These are phyloP conservation scores for Leccinum discolor DNA, from an alignment of 1,284 basidiomycete genomes.

Conservation along the genomic window DNA sequence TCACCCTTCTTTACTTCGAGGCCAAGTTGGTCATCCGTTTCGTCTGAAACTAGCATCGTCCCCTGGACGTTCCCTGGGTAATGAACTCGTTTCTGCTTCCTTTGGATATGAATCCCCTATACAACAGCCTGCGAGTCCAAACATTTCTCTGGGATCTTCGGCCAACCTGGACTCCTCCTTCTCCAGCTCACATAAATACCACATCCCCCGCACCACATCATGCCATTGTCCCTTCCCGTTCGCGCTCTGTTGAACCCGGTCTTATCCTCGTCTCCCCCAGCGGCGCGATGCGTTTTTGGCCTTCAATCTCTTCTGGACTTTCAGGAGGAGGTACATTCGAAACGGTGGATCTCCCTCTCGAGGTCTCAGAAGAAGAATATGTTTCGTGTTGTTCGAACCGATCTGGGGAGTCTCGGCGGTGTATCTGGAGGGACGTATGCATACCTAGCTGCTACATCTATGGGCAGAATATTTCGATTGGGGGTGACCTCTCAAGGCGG, in stretches of 20 bases:
- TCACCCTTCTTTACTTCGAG: conserved; percentile 16
- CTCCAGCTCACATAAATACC: conserved; percentile 35
- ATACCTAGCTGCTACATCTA: conserved; percentile 68
- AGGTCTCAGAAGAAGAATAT: conserved; percentile 47
- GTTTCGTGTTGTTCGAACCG: conserved; percentile 65
- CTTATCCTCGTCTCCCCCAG: conserved; percentile 66
- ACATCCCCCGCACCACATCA: conserved; percentile 57
- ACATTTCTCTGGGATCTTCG: conserved; percentile 21
- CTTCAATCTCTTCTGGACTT: conserved; percentile 77
- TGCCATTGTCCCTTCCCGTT: conserved; percentile 65
- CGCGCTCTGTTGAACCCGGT: conserved; percentile 67
- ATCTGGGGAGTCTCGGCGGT: conserved; percentile 46
- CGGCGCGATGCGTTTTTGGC: conserved; percentile 77
- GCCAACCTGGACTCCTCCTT: conserved; percentile 12
- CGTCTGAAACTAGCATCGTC: conserved; percentile 27
- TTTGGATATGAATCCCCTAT: conserved; percentile 21
- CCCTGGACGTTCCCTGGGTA: conserved; percentile 13
- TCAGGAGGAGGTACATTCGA: conserved; percentile 77
- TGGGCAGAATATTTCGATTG: conserved; percentile 66
- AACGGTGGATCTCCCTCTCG: conserved; percentile 51
- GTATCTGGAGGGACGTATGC: conserved; percentile 10
- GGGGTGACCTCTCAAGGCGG: conserved; percentile 66
- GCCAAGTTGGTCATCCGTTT: conserved; percentile 28
- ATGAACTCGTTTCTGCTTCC: conserved; percentile 17
- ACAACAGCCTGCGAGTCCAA: conserved; percentile 26